phyloP scores from a whole-genome alignment of 2,329 filamentous ascomycete genomes.

The Delphinella strobiligena region DNA sequence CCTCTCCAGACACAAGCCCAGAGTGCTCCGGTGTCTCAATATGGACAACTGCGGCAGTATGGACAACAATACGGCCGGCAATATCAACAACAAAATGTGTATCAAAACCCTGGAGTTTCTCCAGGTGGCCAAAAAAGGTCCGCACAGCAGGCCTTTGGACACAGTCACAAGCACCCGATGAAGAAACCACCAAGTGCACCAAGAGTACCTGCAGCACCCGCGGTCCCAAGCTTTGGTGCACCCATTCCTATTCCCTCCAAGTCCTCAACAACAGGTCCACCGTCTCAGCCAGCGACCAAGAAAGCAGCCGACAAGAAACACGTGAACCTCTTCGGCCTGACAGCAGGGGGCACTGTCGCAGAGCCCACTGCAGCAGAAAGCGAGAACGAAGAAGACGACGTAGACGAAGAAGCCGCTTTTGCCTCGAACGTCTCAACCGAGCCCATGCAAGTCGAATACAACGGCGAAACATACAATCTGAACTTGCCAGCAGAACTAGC shows the following conservation, averaged over 20 bases:
- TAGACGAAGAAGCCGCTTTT: constrained; percentile 53
- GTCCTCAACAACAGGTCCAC: no score
- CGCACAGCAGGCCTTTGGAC: constrained; percentile 5
- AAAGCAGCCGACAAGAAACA: constrained; percentile 48
- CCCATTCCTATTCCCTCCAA: constrained; percentile 11
- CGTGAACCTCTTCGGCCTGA: background rate
- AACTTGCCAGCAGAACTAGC: constrained; percentile 55
- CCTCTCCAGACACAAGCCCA: constrained; percentile 1
- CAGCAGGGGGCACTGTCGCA: background rate
- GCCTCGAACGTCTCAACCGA: background rate
- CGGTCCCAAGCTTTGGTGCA: constrained; percentile 21
- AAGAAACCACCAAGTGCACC: constrained; percentile 7
- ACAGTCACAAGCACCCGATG: constrained; percentile 9
- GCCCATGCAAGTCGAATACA: constrained; percentile 40
- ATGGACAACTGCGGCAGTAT: constrained; percentile 1
- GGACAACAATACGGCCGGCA: background rate
- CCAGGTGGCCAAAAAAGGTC: constrained; percentile 3
- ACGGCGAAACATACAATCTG: constrained; percentile 41
- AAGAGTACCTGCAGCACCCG: constrained; percentile 15
- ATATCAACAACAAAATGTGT: background rate
- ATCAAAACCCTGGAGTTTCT: background rate
- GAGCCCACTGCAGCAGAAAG: constrained; percentile 7
- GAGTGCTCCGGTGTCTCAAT: background rate
- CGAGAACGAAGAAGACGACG: constrained; percentile 19
- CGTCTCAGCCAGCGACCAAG: constrained; percentile 5